Percentiles rank a stretch among this genome's conserved stretches.
Evolutionary conservation across 768 basidiomycete genomes (phyloP).

Genomic region (Mycena filopes): DNA sequence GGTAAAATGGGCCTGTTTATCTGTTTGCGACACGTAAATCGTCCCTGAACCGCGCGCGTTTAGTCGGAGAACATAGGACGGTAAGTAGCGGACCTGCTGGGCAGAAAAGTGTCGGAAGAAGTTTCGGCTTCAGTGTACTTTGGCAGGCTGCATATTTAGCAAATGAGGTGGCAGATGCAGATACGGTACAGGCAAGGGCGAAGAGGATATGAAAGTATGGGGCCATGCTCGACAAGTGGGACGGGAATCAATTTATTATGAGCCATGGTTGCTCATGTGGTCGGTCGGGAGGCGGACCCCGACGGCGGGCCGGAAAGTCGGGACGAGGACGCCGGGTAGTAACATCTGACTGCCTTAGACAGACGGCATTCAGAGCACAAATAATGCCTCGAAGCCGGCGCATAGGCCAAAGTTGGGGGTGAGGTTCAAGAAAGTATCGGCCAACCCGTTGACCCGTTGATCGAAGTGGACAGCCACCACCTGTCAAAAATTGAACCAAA

Average conservation of each 20-base stretch:
- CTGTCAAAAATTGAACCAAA: too few species aligned
- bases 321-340: slow-evolving; percentile 15
- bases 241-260: slow-evolving; percentile 12
- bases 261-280: slow-evolving; percentile 24
- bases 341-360: slow-evolving; percentile 16
- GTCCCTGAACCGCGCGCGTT: slow-evolving; percentile 16
- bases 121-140: slow-evolving; percentile 26
- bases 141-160: slow-evolving; percentile 29
- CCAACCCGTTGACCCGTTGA: too few species aligned
- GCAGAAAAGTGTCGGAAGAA: slow-evolving; percentile 30
- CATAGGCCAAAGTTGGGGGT: too few species aligned
- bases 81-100: slow-evolving; percentile 16
- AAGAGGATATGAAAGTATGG: background rate
- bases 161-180: slow-evolving; percentile 14
- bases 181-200: background rate
- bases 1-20: slow-evolving; percentile 36
- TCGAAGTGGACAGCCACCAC: too few species aligned
- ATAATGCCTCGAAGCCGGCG: too few species aligned
- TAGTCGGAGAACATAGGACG: background rate
- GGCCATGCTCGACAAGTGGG: slow-evolving; percentile 1
- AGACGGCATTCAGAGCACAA: too few species aligned
- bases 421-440: too few species aligned
- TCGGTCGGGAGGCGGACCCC: background rate
- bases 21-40: slow-evolving; percentile 45
- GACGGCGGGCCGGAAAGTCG: slow-evolving; percentile 19